A percentile compares a stretch with the other conserved stretches of the same genome.
Conservation (phyloP, 2,329 filamentous ascomycete species). For the Cercospora sesami region DNA sequence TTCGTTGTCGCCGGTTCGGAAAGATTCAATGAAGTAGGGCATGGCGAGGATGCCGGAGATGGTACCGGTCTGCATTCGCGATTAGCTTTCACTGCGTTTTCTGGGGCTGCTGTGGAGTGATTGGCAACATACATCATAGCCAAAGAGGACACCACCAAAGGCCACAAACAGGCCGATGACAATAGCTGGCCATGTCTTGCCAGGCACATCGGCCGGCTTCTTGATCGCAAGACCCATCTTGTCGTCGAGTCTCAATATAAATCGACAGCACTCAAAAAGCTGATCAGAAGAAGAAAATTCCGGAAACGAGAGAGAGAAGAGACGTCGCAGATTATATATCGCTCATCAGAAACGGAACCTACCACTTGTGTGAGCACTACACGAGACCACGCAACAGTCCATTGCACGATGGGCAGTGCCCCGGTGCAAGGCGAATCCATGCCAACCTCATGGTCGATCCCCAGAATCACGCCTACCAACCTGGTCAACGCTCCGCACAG, state of each 20-base stretch:
- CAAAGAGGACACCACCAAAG: slow-evolving; percentile 37
- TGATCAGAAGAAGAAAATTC: neutral
- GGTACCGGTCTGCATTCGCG: slow-evolving; percentile 14
- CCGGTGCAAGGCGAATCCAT: neutral
- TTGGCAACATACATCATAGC: slow-evolving; percentile 40
- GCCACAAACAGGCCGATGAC: slow-evolving; percentile 44
- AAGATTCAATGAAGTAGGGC: slow-evolving; percentile 29
- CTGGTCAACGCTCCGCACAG: neutral
- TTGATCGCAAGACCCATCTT: slow-evolving; percentile 23
- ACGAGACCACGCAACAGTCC: neutral
- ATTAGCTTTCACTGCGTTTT: neutral
- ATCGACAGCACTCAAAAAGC: neutral
- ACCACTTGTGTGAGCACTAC: neutral
- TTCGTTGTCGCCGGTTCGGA: slow-evolving; percentile 34
- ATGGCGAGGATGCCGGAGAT: slow-evolving; percentile 48
- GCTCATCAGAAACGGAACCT: neutral
- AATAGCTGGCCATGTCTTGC: slow-evolving; percentile 47
- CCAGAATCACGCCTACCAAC: slow-evolving; percentile 2
- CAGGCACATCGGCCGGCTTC: slow-evolving; percentile 24
- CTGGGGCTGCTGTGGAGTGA: neutral
- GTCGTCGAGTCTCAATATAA: neutral
- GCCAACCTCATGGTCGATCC: neutral
- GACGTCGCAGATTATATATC: neutral
- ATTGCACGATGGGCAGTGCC: neutral
- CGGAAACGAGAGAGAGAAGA: neutral